Base-by-base conservation (phyloP, 208 protist genomes). In the Angomonas ambiguus region DNA sequence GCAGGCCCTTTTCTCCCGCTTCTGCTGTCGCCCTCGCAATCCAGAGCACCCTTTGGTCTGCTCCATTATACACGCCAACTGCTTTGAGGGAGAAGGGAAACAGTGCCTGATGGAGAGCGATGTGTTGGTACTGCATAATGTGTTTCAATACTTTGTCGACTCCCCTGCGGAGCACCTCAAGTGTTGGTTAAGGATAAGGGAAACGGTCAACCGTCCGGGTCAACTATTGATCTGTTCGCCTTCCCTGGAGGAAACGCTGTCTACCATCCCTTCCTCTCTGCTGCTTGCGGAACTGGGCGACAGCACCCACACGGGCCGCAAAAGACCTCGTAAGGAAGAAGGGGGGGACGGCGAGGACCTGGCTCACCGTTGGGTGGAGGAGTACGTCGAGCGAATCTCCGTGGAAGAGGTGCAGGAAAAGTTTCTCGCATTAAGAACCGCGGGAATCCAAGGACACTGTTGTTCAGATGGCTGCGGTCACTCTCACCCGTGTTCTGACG, bases 71-170 rank as follows among this genome's bases (percentile, higher is more conserved):
- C 62, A 85, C 45, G 83, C 79, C 60, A 57, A 83, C 60, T 94
- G 85, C 67, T 86, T 94, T 65, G 72, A 77, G 3, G 85, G 78
- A 10, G 60, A 67, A 2, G 86, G 85, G 8, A 64, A 67, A 0
- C 65, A 48, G n/a, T 71, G 70, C 3, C 55, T 95, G 33, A 27
- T 58, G 20, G 57, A 28, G 0, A 79, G 79, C 35, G 75, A 89
- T 61, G 69, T 95, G n/a, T 31, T 92, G 11, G 80, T 95, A 55
- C 65, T 95, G 33, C 88, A 95, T 79, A 95, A 95, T 70, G 85
- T 95, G 0, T 95, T 95, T 68, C 85, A 95, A 71, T 95, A 92
- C 66, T 95, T 95, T 65, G 74, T 59, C 55, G 25, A 57, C 8
- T 66, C 74, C 1, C 38, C 60, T 2, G 72, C 74, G 24, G 79